Evolutionary conservation across 192 early-diverging fungal species (phyloP).

Genomic region (Lobulomyces angularis): DNA sequence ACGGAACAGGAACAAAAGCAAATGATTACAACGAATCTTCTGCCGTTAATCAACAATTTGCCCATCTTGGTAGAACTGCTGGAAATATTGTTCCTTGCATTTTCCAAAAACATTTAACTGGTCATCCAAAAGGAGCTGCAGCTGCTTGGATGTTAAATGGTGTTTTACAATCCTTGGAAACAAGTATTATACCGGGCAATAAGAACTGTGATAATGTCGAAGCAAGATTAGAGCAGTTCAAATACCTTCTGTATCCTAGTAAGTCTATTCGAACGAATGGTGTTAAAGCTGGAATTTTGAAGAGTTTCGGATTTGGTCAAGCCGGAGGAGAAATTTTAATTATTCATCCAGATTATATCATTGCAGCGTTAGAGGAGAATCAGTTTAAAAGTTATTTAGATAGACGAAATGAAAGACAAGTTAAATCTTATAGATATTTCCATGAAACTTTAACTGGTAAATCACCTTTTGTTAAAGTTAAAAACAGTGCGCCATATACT

Average conservation of each 20-base stretch:
- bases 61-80: constrained; percentile 69
- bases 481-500: constrained; percentile 74
- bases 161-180: constrained; percentile 69
- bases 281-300: constrained; percentile 78
- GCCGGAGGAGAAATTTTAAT: constrained; percentile 80
- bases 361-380: constrained; percentile 55
- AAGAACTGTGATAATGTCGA: constrained; percentile 83
- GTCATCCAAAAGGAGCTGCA: constrained; percentile 93
- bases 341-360: constrained; percentile 76
- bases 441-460: constrained; percentile 78
- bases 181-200: constrained; percentile 83
- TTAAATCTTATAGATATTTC: constrained; percentile 74
- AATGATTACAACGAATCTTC: constrained; percentile 93
- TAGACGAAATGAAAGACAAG: constrained; percentile 59
- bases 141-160: constrained; percentile 97
- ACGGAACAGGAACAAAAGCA: constrained; percentile 85
- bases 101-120: constrained; percentile 89
- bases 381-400: constrained; percentile 58
- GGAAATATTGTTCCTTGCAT: constrained; percentile 69
- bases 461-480: constrained; percentile 72
- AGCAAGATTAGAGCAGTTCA: constrained; percentile 55
- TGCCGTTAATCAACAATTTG: constrained; percentile 73
- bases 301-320: constrained; percentile 92
- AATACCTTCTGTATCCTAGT: constrained; percentile 71
- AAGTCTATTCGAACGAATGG: constrained; percentile 81